A percentile compares a stretch with the other conserved stretches of the same genome.
Conservation (phyloP, 371 early-diverging fungal species). For the Mortierella sp. region DNA sequence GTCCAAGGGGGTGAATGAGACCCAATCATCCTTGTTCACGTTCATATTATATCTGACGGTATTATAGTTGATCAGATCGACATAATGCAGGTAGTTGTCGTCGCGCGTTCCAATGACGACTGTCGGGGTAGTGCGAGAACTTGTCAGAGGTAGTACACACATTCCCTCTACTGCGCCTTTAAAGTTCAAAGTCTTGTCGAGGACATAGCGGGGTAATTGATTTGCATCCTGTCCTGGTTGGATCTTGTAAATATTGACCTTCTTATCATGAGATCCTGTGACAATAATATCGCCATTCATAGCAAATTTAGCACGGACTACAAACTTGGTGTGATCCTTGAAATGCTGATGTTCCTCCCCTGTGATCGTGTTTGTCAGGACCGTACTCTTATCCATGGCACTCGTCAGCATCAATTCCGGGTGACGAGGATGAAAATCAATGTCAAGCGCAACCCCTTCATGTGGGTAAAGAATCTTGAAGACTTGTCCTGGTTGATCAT, state of each 20-base stretch:
- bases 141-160: conserved; percentile 56
- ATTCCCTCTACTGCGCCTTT: conserved; percentile 47
- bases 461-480: conserved; percentile 68
- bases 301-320: conserved; percentile 73
- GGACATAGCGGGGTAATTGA: conserved; percentile 28
- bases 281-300: conserved; percentile 69
- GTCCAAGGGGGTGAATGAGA: conserved; percentile 84
- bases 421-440: conserved; percentile 73
- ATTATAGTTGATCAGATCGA: conserved; percentile 61
- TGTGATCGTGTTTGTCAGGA: conserved; percentile 69
- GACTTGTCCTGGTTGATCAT: conserved; percentile 67
- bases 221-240: conserved; percentile 1
- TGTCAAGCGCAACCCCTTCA: conserved; percentile 71
- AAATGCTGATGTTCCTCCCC: conserved; percentile 65
- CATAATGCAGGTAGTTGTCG: conserved; percentile 81
- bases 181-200: conserved; percentile 42
- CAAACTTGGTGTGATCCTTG: conserved; percentile 79
- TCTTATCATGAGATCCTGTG: conserved; percentile 81
- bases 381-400: conserved; percentile 79
- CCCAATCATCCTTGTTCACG: conserved; percentile 83
- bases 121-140: conserved; percentile 33
- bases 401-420: conserved; percentile 70
- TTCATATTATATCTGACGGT: conserved; percentile 76
- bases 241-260: conserved; percentile 68
- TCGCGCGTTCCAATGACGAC: conserved; percentile 75